Conservation (phyloP, 2,329 filamentous ascomycete genomes). For the Chaetomiaceae sp. region DNA sequence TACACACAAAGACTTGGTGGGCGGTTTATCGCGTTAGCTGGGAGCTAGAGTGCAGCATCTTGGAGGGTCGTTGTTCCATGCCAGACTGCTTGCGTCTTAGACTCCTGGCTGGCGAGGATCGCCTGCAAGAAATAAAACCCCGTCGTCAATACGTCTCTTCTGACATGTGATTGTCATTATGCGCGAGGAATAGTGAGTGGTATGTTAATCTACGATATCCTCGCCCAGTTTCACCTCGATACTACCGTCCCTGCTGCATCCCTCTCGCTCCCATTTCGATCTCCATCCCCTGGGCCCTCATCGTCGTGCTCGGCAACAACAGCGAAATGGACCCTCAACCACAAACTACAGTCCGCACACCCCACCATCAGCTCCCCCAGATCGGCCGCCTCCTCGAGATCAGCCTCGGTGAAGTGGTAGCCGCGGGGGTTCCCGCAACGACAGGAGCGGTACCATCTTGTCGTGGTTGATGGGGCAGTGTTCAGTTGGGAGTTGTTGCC, state of each 20-base stretch:
- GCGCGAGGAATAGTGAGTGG: no score
- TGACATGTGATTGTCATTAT: no score
- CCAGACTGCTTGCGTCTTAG: slow-evolving; percentile 48
- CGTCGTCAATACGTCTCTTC: slow-evolving; percentile 15
- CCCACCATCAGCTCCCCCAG: slow-evolving; percentile 60
- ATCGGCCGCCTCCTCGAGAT: slow-evolving; percentile 55
- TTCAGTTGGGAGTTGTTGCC: no score
- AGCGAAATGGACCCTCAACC: slow-evolving; percentile 61
- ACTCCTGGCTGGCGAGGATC: slow-evolving; percentile 46
- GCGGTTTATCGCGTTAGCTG: slow-evolving; percentile 35
- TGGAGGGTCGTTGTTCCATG: slow-evolving; percentile 38
- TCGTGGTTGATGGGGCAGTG: slow-evolving; percentile 15
- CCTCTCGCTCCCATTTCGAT: background rate
- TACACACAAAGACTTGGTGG: slow-evolving; percentile 35
- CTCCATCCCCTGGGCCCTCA: background rate
- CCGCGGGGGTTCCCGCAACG: slow-evolving; percentile 61
- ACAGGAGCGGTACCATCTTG: slow-evolving; percentile 53
- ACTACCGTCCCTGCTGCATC: no score
- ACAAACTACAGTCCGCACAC: slow-evolving; percentile 63
- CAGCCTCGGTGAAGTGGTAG: slow-evolving; percentile 54
- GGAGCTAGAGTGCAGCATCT: slow-evolving; percentile 41
- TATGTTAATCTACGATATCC: no score
- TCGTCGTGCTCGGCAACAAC: slow-evolving; percentile 41
- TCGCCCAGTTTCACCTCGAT: no score
- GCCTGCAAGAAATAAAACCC: slow-evolving; percentile 49